Conservation (phyloP, 148 eudicot genomes). For the Rhododendron molle region DNA sequence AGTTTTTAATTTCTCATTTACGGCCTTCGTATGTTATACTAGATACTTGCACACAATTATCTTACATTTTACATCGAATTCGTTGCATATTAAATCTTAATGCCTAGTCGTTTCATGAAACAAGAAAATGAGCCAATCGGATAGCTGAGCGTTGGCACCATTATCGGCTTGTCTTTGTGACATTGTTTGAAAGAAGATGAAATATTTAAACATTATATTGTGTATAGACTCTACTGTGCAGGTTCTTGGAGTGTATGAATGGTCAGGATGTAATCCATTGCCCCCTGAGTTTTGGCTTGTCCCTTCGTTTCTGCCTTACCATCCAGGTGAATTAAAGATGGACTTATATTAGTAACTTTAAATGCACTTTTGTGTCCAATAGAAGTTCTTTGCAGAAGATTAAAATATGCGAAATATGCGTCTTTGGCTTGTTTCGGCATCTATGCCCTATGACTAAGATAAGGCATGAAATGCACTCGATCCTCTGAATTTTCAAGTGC, state of each 20-base stretch:
- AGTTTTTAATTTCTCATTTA: too few relatives aligned
- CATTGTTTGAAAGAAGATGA: not conserved
- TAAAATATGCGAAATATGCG: not conserved
- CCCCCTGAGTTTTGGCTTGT: conserved; percentile 19
- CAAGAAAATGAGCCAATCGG: not conserved
- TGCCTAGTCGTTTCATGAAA: too few relatives aligned
- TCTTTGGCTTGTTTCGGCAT: not conserved
- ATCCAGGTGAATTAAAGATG: conserved; percentile 11
- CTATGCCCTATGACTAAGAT: not conserved
- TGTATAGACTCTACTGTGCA: not conserved
- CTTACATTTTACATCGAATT: too few relatives aligned
- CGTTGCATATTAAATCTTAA: too few relatives aligned
- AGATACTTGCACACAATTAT: too few relatives aligned
- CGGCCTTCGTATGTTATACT: too few relatives aligned
- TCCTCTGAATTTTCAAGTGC: not conserved
- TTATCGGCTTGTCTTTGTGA: not conserved
- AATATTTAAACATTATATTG: not conserved
- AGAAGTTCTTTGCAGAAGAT: not conserved
- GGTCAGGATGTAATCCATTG: conserved; percentile 19
- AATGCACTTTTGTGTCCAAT: not conserved
- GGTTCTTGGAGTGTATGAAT: conserved; percentile 22
- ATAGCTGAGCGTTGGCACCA: not conserved
- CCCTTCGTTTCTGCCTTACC: conserved; percentile 5
- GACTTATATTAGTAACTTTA: not conserved
- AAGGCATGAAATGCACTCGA: not conserved